Conservation (phyloP, 2,329 filamentous ascomycete species). For the Diplocarpon rosae region DNA sequence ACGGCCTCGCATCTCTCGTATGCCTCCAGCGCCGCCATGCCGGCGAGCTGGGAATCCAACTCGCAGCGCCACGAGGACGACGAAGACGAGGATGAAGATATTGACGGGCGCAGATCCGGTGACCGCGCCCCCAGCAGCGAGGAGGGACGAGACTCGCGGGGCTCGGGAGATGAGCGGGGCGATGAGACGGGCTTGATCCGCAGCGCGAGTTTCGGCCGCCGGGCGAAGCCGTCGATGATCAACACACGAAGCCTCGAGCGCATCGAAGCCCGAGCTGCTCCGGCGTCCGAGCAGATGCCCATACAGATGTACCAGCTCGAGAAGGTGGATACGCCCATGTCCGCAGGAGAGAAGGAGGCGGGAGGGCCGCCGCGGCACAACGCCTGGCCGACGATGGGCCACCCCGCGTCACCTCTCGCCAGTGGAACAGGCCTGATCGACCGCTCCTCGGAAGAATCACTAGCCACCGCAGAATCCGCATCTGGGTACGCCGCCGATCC, state of each 20-base stretch:
- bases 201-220: conserved; percentile 50
- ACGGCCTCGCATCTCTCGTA: conserved; percentile 49
- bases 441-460: conserved; percentile 7
- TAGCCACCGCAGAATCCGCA: background rate
- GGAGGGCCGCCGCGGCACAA: conserved; percentile 11
- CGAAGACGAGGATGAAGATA: conserved; percentile 7
- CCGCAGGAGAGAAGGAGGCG: background rate
- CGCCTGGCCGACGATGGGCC: conserved; percentile 20
- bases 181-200: conserved; percentile 44
- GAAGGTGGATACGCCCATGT: conserved; percentile 13
- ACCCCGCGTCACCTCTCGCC: conserved; percentile 19
- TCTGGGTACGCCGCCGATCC: conserved; percentile 6
- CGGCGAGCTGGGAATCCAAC: conserved; percentile 50
- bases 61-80: conserved; percentile 30
- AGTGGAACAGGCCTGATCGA: conserved; percentile 23
- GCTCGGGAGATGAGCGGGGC: conserved; percentile 28
- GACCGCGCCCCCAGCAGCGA: conserved; percentile 15
- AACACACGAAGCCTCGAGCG: conserved; percentile 30
- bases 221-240: conserved; percentile 46
- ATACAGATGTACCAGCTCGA: conserved; percentile 29
- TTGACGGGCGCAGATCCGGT: conserved; percentile 13
- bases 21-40: conserved; percentile 63
- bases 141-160: conserved; percentile 23
- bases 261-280: conserved; percentile 15
- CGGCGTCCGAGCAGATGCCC: conserved; percentile 25